Base-by-base conservation (phyloP, 2,329 filamentous ascomycete species). In the Dactylellina parvicollis region DNA sequence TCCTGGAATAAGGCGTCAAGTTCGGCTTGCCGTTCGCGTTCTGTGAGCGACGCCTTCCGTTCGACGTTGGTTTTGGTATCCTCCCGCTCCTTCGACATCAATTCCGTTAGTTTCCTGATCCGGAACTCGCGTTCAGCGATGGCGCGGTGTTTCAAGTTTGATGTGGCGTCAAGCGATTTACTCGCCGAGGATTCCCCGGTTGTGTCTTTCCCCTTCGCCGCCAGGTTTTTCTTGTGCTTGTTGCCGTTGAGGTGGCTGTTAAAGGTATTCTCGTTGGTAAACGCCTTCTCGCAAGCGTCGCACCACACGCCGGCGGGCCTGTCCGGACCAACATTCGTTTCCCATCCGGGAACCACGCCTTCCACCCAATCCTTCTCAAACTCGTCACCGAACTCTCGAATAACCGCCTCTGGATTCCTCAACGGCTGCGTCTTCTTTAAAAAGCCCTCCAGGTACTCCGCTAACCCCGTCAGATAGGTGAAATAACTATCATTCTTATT, bases 401-500 rank as follows among this genome's bases (percentile, higher is more conserved):
- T 88, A 0, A 96, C 84, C 79, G 89, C 91, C 74, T 93, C 89
- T 4, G 95, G 83, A 77, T 97, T 90, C 80, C 98, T 92, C 26
- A 99, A 82, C 0, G 95, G 96, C 54, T 90, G 86, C 0, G 90
- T 96, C 74, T 91, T 86, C 77, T 90, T 88, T 84, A 97, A 90
- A 77, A 98, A 98, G 16, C 86, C 86, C 80, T 98, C 93, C 5
- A 99, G 85, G 78, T 99, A 98, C 18, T 86, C 84, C 62, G 90
- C 89, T 67, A 99, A 83, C 36, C 90, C 87, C 42, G 89, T 89
- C 9, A 97, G 86, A 79, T 99, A 99, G 75, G 87, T 87, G 81
- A 98, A 96, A 81, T 98, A 99, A 77, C 90, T 87, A 77, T 98
- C 93, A 0, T 91, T 96, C 83, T 98, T 99, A 79, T 96, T 91